Conservation (phyloP, 768 basidiomycete genomes). For the Tulasnella calospora region DNA sequence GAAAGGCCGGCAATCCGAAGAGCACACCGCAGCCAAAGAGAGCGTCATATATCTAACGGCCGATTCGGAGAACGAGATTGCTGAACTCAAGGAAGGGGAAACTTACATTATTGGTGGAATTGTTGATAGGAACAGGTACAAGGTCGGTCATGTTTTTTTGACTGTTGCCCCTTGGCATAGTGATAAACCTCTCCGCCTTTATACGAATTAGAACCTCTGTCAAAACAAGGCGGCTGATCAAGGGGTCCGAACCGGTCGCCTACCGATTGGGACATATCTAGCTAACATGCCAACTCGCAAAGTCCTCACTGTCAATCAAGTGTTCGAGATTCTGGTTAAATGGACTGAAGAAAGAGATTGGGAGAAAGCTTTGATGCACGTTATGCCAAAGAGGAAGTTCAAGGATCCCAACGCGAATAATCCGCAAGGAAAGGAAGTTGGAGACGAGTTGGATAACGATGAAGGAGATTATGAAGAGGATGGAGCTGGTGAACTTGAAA, state of each 20-base stretch:
- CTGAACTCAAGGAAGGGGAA: constrained; percentile 75
- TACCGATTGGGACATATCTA: constrained; percentile 92
- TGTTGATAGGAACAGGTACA: constrained; percentile 93
- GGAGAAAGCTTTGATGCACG: constrained; percentile 79
- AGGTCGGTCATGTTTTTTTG: constrained; percentile 47
- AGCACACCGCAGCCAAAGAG: constrained; percentile 38
- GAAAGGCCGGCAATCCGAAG: not conserved
- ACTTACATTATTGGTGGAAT: constrained; percentile 95
- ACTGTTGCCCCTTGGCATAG: not conserved
- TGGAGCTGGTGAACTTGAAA: not conserved
- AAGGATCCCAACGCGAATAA: constrained; percentile 42
- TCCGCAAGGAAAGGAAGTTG: constrained; percentile 29
- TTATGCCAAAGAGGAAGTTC: constrained; percentile 91
- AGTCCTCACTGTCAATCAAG: constrained; percentile 95
- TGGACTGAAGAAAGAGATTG: constrained; percentile 86
- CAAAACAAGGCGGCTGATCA: constrained; percentile 74
- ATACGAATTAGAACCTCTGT: constrained; percentile 68
- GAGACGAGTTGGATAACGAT: constrained; percentile 26
- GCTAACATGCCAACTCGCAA: constrained; percentile 82
- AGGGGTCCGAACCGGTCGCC: constrained; percentile 74
- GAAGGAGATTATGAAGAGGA: constrained; percentile 6
- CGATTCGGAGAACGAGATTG: constrained; percentile 80
- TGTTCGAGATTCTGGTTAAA: constrained; percentile 83
- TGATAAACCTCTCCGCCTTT: not conserved
- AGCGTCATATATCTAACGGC: constrained; percentile 89